phyloP scores from a whole-genome alignment of 495 filamentous ascomycete genomes.

The Emericellopsis terricola region DNA sequence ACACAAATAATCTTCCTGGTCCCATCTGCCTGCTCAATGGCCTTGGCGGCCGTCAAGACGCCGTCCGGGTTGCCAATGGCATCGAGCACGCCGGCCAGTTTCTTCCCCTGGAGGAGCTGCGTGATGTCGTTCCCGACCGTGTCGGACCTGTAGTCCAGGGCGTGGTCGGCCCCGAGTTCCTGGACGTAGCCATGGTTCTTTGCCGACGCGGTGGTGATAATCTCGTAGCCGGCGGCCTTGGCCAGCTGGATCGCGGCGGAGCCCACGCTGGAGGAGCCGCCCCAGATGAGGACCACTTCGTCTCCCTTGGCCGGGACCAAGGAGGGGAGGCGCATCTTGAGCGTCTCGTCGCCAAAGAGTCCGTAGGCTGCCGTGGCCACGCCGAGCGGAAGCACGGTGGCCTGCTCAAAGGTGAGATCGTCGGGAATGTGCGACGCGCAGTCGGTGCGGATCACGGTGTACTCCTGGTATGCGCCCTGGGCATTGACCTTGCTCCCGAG shows the following conservation, averaged over 20 bases:
- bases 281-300: constrained; percentile 32
- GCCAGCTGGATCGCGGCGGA: constrained; percentile 41
- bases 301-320: constrained; percentile 10
- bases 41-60: too few species aligned
- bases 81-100: constrained; percentile 1
- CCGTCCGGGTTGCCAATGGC: too few species aligned
- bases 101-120: constrained; percentile 1
- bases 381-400: constrained; percentile 27
- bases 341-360: constrained; percentile 19
- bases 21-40: too few species aligned
- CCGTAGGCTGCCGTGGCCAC: constrained; percentile 26
- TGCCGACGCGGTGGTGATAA: constrained; percentile 32
- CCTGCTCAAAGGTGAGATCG: constrained; percentile 17
- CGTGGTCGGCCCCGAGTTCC: constrained; percentile 30
- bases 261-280: constrained; percentile 39
- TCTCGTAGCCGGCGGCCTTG: constrained; percentile 32
- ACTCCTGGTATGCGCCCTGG: constrained; percentile 20
- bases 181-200: constrained; percentile 33
- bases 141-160: constrained; percentile 33
- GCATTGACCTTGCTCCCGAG: constrained; percentile 8
- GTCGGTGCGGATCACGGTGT: constrained; percentile 13
- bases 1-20: too few species aligned
- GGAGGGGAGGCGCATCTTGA: constrained; percentile 9
- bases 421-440: constrained; percentile 20
- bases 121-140: constrained; percentile 12